Conservation (phyloP, 371 early-diverging fungal genomes). For the Mucor circinelloides region DNA sequence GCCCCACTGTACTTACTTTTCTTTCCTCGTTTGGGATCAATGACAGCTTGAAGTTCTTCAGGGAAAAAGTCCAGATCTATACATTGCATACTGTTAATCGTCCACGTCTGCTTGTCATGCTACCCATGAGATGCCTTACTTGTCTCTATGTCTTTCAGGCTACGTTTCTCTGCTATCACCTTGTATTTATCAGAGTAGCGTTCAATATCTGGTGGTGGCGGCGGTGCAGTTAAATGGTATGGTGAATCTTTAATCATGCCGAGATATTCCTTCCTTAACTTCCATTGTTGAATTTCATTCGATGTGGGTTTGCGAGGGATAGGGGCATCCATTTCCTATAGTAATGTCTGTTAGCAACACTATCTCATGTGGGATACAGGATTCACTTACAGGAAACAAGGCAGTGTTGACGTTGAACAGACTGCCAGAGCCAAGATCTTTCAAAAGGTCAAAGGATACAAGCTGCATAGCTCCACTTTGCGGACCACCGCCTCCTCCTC, state of each 20-base stretch:
- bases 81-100: background rate
- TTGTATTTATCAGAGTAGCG: conserved; percentile 55
- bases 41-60: conserved; percentile 47
- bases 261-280: conserved; percentile 33
- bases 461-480: conserved; percentile 48
- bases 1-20: conserved; percentile 30
- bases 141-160: conserved; percentile 45
- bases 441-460: conserved; percentile 47
- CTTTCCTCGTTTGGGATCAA: conserved; percentile 45
- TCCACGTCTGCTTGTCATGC: background rate
- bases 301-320: conserved; percentile 47
- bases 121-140: conserved; percentile 20
- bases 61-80: conserved; percentile 57
- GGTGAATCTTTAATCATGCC: conserved; percentile 38
- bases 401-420: conserved; percentile 50
- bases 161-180: conserved; percentile 24
- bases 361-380: background rate
- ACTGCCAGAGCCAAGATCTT: conserved; percentile 46
- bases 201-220: conserved; percentile 48
- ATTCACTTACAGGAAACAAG: conserved; percentile 42
- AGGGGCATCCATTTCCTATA: conserved; percentile 48
- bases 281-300: conserved; percentile 37
- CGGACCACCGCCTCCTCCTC: conserved; percentile 42
- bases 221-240: conserved; percentile 36
- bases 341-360: background rate